Evolutionary conservation across 2,329 filamentous ascomycete species (phyloP).

Genomic region (Geosmithia putterillii): DNA sequence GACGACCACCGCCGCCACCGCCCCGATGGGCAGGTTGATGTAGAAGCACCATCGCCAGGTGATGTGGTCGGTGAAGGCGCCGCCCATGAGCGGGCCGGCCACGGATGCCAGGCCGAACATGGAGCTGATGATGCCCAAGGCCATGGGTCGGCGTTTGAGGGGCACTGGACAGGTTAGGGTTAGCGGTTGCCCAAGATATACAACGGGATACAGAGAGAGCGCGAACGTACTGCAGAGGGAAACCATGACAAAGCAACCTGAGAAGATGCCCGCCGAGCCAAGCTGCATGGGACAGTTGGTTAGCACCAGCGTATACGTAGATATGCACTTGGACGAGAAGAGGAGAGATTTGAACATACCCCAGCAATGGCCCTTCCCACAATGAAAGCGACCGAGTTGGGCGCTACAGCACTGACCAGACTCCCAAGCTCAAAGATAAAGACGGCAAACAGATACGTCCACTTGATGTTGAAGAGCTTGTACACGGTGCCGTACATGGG

Average conservation of each 20-base stretch:
- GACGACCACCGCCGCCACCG: slow-evolving; percentile 33
- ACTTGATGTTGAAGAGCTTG: slow-evolving; percentile 36
- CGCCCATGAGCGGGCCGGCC: slow-evolving; percentile 12
- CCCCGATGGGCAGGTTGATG: slow-evolving; percentile 33
- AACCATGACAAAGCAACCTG: slow-evolving; percentile 8
- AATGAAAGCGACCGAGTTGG: slow-evolving; percentile 34
- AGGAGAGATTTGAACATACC: slow-evolving; percentile 10
- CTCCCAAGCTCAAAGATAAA: slow-evolving; percentile 32
- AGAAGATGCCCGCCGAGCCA: slow-evolving; percentile 6
- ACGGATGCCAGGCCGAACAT: slow-evolving; percentile 14
- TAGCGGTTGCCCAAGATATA: slow-evolving; percentile 1
- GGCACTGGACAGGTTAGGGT: slow-evolving; percentile 4
- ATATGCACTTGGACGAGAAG: neutral
- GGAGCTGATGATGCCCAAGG: slow-evolving; percentile 8
- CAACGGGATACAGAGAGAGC: neutral
- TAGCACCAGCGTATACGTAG: neutral
- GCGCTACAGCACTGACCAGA: slow-evolving; percentile 29
- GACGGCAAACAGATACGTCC: slow-evolving; percentile 26
- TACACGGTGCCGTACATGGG: slow-evolving; percentile 37
- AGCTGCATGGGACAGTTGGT: neutral
- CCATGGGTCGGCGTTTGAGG: slow-evolving; percentile 7
- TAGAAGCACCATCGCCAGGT: slow-evolving; percentile 25
- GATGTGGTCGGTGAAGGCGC: slow-evolving; percentile 12
- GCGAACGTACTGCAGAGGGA: slow-evolving; percentile 6
- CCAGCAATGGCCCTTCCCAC: slow-evolving; percentile 39